Evolutionary conservation across 2,329 filamentous ascomycete genomes (phyloP), one percentile per base, ranked within the genome.

Genomic region (Talaromyces sp.): DNA sequence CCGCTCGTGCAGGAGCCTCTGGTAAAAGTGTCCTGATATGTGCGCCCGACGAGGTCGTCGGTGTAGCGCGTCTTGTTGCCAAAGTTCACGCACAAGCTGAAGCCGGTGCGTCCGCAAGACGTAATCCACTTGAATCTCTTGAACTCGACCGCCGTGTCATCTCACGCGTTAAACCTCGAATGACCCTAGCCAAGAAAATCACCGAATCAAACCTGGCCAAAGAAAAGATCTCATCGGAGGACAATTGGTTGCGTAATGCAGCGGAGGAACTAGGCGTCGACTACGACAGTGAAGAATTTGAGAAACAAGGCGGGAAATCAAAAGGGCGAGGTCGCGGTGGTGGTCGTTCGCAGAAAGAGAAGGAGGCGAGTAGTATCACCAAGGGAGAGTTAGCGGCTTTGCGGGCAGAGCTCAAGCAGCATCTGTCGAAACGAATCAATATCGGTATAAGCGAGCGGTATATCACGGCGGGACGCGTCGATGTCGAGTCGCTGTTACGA

Each of bases 191-290:
- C n/a, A 96, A 97, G 79, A 88, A 89, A 73, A 89, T 99, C 15
- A 90, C 93, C 0, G 94, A 98, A 72, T 86, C 90, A 1, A 83
- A 84, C 0, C 85, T 95, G 9, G 94, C 93, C 8, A 97, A 97
- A 79, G 92, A 96, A 74, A 96, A 94, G 79, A 87, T 89, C 10
- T 87, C 87, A 63, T 90, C 90, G 72, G 91, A 96, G 70, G 91
- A 97, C 69, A 87, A 92, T 64, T 95, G 93, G 88, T 82, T 98
- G 71, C 87, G 87, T 50, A 87, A 86, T 57, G 93, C 93, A 0
- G 95, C 95, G 0, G 93, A 97, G 65, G 94, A 98, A 69, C 83
- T 99, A 0, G 95, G 95, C 0, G 91, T 98, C 0, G 94, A 97
- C 61, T 97, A 96, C 74, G 93, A 98, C 74, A 90, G 88, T 67